Conservation (phyloP, 1,284 basidiomycete species). For the Ceraceosorus guamensis region DNA sequence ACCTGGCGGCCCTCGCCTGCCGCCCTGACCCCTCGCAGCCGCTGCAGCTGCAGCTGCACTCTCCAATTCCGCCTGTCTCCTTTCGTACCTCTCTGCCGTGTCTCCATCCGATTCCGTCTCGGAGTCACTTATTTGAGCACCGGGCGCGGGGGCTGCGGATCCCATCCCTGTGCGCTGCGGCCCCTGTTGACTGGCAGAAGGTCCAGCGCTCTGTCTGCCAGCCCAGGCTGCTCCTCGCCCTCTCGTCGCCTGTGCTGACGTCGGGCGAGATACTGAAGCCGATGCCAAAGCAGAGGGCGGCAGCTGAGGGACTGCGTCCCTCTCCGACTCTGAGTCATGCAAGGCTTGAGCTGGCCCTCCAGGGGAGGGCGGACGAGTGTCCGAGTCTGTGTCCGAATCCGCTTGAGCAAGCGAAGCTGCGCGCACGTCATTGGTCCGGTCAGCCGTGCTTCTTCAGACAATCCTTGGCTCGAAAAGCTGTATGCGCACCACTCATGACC, state of each 20-base stretch:
- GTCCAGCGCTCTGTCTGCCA: neutral
- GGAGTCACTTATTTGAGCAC: too few relatives aligned
- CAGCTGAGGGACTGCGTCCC: neutral
- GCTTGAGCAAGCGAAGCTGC: slow-evolving; percentile 7
- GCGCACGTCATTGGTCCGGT: neutral
- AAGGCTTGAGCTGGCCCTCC: neutral
- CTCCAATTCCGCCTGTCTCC: too few relatives aligned
- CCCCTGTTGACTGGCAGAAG: too few relatives aligned
- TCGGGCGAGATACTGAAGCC: neutral
- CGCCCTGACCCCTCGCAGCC: too few relatives aligned
- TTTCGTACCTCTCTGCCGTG: too few relatives aligned
- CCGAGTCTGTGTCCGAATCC: slow-evolving; percentile 3
- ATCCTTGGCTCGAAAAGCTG: too few relatives aligned
- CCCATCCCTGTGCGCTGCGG: too few relatives aligned
- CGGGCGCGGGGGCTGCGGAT: too few relatives aligned
- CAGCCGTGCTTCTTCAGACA: slow-evolving; percentile 24
- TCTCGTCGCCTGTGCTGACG: neutral
- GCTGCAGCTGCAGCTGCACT: too few relatives aligned
- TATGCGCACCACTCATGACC: slow-evolving; percentile 59
- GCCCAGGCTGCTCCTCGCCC: neutral
- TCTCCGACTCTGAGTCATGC: neutral
- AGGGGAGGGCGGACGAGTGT: slow-evolving; percentile 1
- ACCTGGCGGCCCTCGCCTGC: too few relatives aligned
- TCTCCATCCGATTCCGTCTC: too few relatives aligned
- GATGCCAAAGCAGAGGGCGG: neutral